Conservation (phyloP, 306 rosid genomes). For the Castanea crenata region DNA sequence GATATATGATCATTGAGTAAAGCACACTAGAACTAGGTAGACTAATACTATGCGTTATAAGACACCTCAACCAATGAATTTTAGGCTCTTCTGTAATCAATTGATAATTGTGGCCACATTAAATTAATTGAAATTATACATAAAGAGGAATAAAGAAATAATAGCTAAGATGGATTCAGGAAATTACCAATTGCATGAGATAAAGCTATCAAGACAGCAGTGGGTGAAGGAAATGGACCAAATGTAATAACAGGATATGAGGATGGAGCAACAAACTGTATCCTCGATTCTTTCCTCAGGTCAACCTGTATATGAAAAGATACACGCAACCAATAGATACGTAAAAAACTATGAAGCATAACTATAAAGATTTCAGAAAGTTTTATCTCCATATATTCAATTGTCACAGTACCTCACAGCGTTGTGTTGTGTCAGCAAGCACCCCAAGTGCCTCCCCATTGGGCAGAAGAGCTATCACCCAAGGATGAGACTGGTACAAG, state of each 20-base stretch:
- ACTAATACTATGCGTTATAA: neutral
- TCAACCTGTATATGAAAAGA: slow-evolving; percentile 66
- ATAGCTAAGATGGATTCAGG: slow-evolving; percentile 1
- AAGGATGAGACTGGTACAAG: slow-evolving; percentile 96
- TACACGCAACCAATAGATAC: slow-evolving; percentile 16
- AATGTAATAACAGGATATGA: slow-evolving; percentile 80
- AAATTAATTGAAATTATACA: neutral
- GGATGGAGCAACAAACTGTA: slow-evolving; percentile 62
- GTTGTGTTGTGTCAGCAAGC: slow-evolving; percentile 86
- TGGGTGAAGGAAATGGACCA: slow-evolving; percentile 88
- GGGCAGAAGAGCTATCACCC: slow-evolving; percentile 92
- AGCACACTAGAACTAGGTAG: neutral
- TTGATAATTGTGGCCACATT: neutral
- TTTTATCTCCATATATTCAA: slow-evolving; percentile 21
- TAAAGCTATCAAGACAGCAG: slow-evolving; percentile 61
- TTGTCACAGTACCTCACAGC: slow-evolving; percentile 77
- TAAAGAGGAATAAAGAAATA: neutral
- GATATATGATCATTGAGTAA: neutral
- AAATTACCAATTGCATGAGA: slow-evolving; percentile 84
- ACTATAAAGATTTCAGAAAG: slow-evolving; percentile 10
- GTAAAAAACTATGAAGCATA: slow-evolving; percentile 9
- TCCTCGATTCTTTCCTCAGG: slow-evolving; percentile 67
- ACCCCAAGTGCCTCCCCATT: slow-evolving; percentile 79
- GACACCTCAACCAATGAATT: neutral
- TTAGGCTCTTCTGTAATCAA: neutral